These are phyloP conservation scores for Lactuca saligna DNA, from an alignment of 129 eudicot species.

Conservation along the genomic window DNA sequence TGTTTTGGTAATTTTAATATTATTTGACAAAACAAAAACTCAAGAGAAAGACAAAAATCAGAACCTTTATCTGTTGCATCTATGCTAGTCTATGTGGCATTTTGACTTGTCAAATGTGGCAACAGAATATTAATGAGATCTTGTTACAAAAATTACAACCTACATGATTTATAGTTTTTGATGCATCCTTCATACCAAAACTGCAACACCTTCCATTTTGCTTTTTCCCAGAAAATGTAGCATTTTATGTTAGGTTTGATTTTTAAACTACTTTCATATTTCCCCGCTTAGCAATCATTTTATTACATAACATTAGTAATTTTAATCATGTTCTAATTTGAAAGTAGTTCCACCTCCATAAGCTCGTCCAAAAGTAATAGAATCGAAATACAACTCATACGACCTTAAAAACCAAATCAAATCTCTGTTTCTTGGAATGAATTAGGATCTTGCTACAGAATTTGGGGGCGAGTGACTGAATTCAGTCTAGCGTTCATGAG, in stretches of 20 bases:
- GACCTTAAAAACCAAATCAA: neutral
- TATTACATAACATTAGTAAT: too few relatives aligned
- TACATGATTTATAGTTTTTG: too few relatives aligned
- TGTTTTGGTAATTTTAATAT: neutral
- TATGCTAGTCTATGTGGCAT: neutral
- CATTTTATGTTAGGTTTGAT: neutral
- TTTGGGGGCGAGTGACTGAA: neutral
- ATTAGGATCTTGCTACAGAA: conserved; percentile 1
- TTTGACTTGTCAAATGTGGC: neutral
- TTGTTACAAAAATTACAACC: neutral
- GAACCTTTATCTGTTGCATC: neutral
- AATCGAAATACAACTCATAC: conserved; percentile 11
- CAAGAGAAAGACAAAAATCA: neutral
- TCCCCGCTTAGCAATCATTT: neutral
- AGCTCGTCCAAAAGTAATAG: neutral
- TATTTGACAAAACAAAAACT: neutral
- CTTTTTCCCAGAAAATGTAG: neutral
- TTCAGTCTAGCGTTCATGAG: conserved; percentile 5
- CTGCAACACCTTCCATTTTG: neutral
- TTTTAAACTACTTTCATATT: neutral
- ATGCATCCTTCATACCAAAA: too few relatives aligned
- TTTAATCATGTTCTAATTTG: neutral
- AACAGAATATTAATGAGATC: neutral
- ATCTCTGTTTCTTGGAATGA: neutral
- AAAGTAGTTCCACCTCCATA: neutral